A percentile compares a stretch with the other conserved stretches of the same genome.
These are phyloP conservation scores for Aspergillus hortae DNA, from an alignment of 2,329 filamentous ascomycete genomes.

Conservation along the genomic window DNA sequence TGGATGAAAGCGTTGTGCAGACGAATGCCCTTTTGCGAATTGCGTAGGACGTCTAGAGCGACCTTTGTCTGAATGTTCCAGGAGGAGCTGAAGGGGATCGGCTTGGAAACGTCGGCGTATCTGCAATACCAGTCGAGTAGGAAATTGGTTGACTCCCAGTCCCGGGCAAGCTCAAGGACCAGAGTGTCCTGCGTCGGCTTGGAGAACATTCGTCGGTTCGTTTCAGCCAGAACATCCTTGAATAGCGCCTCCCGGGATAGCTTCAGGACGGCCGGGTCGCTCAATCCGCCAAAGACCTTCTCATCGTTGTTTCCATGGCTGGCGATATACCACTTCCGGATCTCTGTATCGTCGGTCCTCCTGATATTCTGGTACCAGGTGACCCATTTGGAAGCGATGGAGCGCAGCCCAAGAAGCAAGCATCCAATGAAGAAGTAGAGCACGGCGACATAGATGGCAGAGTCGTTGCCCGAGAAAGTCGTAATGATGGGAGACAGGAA, in stretches of 20 bases:
- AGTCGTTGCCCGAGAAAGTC: constrained; percentile 51
- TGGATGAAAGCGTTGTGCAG: constrained; percentile 57
- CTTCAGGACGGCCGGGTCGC: constrained; percentile 48
- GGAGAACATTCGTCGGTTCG: constrained; percentile 40
- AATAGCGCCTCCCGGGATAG: constrained; percentile 46
- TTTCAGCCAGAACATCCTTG: constrained; percentile 45
- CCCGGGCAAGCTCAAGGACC: constrained; percentile 49
- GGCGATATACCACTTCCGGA: constrained; percentile 38
- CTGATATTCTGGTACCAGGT: constrained; percentile 49
- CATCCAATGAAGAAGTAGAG: constrained; percentile 52
- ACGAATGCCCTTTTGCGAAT: constrained; percentile 53
- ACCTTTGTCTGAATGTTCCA: constrained; percentile 59
- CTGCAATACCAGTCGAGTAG: constrained; percentile 53
- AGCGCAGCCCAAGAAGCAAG: constrained; percentile 53
- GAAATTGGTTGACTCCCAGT: constrained; percentile 53
- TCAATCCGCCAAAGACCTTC: constrained; percentile 43
- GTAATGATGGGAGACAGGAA: constrained; percentile 57
- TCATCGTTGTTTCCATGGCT: constrained; percentile 29
- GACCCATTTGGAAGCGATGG: constrained; percentile 56
- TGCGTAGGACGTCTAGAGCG: constrained; percentile 50
- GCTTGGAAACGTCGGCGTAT: constrained; percentile 45
- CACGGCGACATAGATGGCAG: constrained; percentile 54
- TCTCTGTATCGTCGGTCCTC: constrained; percentile 36
- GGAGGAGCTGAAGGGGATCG: constrained; percentile 53
- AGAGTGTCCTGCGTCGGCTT: constrained; percentile 44